Conservation (phyloP, 2,329 filamentous ascomycete species). For the Aureobasidium mangrovei region DNA sequence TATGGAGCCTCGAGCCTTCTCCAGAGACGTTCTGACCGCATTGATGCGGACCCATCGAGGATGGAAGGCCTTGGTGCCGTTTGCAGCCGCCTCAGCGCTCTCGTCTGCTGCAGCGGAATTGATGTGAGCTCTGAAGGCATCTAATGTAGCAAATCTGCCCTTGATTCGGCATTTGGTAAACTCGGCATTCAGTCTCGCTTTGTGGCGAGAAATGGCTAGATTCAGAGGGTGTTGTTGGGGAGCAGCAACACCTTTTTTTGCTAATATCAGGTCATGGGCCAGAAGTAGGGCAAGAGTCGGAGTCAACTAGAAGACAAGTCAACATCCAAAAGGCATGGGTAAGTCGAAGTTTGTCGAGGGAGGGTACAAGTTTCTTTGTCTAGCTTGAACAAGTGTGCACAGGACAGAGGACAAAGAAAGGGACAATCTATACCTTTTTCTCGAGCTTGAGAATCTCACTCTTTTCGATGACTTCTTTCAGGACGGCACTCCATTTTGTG, state of each 20-base stretch:
- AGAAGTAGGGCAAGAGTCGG: constrained; percentile 73
- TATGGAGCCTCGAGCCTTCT: constrained; percentile 63
- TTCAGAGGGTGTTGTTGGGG: constrained; percentile 71
- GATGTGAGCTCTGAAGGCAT: constrained; percentile 54
- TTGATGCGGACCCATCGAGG: constrained; percentile 94
- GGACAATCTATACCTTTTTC: constrained; percentile 57
- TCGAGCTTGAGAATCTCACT: constrained; percentile 69
- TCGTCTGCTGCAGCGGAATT: constrained; percentile 30
- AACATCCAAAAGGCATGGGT: too few species aligned
- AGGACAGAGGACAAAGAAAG: neutral
- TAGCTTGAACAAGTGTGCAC: too few species aligned
- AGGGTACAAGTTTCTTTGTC: too few species aligned
- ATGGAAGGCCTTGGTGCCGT: constrained; percentile 45
- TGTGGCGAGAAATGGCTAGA: constrained; percentile 68
- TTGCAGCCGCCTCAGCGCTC: constrained; percentile 25
- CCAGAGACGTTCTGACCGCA: constrained; percentile 60
- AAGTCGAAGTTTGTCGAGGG: too few species aligned
- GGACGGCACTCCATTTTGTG: constrained; percentile 78
- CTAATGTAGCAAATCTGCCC: constrained; percentile 58
- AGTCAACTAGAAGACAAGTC: constrained; percentile 51
- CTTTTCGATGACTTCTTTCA: constrained; percentile 84
- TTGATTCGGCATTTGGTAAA: constrained; percentile 71
- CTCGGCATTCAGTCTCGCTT: constrained; percentile 69
- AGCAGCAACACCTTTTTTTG: constrained; percentile 74
- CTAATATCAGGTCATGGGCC: constrained; percentile 74